Evolutionary conservation across 2,329 filamentous ascomycete genomes (phyloP).

Genomic region (Plectosphaerella sp.): DNA sequence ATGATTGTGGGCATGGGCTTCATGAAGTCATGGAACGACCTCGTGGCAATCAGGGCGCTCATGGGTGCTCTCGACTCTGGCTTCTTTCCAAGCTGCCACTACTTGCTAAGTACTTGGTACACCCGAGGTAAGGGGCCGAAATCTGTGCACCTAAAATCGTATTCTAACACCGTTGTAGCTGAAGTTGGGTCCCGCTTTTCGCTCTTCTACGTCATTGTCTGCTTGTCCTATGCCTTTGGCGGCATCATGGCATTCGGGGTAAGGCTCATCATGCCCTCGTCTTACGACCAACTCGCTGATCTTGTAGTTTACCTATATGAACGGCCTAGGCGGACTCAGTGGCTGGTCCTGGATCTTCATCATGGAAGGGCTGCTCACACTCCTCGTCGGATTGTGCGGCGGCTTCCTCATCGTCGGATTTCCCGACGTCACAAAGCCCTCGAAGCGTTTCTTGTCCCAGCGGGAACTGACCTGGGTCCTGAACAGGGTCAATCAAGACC

Average conservation of each 20-base stretch:
- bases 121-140: neutral
- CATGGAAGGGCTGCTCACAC: conserved; percentile 54
- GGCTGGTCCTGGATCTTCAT: conserved; percentile 84
- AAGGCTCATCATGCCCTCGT: conserved; percentile 42
- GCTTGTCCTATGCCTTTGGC: conserved; percentile 53
- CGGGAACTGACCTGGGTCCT: conserved; percentile 64
- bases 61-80: conserved; percentile 10
- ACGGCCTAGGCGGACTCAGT: conserved; percentile 37
- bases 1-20: conserved; percentile 14
- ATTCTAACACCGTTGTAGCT: neutral
- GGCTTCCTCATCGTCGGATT: conserved; percentile 70
- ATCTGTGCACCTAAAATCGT: neutral
- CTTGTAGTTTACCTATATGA: conserved; percentile 47
- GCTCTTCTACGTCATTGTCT: conserved; percentile 45
- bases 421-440: conserved; percentile 58
- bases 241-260: conserved; percentile 71
- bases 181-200: conserved; percentile 62
- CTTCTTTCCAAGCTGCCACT: conserved; percentile 3
- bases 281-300: conserved; percentile 52
- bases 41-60: conserved; percentile 1
- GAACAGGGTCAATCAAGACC: conserved; percentile 61
- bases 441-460: conserved; percentile 52
- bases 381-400: conserved; percentile 46
- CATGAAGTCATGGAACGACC: neutral
- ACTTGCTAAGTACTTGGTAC: neutral